Evolutionary conservation across 2,329 filamentous ascomycete species (phyloP).

Genomic region (Aspergillus fructus): DNA sequence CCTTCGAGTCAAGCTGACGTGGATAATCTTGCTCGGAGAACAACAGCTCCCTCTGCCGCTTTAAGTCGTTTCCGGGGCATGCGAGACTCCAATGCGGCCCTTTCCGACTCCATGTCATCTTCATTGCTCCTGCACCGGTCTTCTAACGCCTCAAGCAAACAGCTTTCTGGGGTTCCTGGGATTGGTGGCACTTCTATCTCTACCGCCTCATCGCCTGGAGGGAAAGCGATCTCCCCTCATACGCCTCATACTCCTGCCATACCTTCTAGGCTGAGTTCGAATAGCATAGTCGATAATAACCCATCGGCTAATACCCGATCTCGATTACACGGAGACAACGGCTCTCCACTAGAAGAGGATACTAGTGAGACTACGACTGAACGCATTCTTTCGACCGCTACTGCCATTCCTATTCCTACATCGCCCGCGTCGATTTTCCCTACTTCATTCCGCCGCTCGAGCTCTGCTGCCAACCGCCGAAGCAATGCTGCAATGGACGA

Average conservation of each 20-base stretch:
- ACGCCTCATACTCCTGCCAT: constrained; percentile 92
- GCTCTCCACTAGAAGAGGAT: constrained; percentile 38
- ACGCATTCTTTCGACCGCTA: constrained; percentile 36
- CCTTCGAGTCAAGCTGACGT: constrained; percentile 57
- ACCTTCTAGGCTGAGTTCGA: constrained; percentile 87
- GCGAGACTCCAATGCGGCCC: constrained; percentile 80
- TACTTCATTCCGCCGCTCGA: constrained; percentile 44
- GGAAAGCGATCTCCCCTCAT: constrained; percentile 84
- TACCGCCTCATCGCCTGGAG: constrained; percentile 75
- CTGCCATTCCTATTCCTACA: constrained; percentile 50
- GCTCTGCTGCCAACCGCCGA: constrained; percentile 43
- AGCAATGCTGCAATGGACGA: constrained; percentile 40
- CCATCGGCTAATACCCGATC: constrained; percentile 34
- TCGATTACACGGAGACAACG: constrained; percentile 29
- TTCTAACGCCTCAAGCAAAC: constrained; percentile 73
- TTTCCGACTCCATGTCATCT: constrained; percentile 91
- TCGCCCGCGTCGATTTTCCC: constrained; percentile 43
- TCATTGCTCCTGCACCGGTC: constrained; percentile 83
- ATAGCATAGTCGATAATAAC: constrained; percentile 70
- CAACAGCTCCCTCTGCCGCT: constrained; percentile 75
- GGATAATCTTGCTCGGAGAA: constrained; percentile 70
- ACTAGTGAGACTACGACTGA: constrained; percentile 32
- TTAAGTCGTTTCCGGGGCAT: constrained; percentile 83
- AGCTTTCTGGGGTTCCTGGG: constrained; percentile 63
- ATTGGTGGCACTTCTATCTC: constrained; percentile 70